Conservation (phyloP, 257 asterid genomes). For the Nicotiana tabacum region DNA sequence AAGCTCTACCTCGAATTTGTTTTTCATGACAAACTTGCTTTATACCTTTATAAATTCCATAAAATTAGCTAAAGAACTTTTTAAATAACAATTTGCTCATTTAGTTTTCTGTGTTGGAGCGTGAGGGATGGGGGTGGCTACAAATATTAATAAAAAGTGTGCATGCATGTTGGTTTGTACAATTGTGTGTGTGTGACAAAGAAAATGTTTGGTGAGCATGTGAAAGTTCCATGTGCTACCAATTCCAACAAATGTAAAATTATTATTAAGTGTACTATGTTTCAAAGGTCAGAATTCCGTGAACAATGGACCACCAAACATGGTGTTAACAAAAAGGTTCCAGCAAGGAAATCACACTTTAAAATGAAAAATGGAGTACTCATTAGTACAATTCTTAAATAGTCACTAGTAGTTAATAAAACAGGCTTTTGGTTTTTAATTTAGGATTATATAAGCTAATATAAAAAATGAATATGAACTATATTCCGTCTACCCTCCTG, state of each 20-base stretch:
- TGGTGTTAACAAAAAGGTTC: neutral
- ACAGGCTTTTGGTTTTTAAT: too few species aligned
- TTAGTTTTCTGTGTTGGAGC: neutral
- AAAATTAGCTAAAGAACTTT: too few species aligned
- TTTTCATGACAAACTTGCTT: too few species aligned
- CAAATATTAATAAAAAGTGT: slow-evolving; percentile 2
- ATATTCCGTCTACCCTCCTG: neutral
- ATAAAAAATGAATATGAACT: too few species aligned
- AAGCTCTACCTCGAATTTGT: too few species aligned
- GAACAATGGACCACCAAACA: neutral
- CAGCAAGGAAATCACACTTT: neutral
- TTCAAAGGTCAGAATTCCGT: slow-evolving; percentile 16
- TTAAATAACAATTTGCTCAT: too few species aligned
- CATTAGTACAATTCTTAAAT: too few species aligned
- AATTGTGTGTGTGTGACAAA: neutral
- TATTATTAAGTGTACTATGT: slow-evolving; percentile 12
- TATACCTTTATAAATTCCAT: too few species aligned
- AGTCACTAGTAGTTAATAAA: too few species aligned
- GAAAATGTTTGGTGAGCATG: slow-evolving; percentile 16
- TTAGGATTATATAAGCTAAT: too few species aligned
- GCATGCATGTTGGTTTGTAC: slow-evolving; percentile 1
- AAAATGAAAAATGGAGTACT: neutral
- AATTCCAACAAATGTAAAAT: slow-evolving; percentile 16
- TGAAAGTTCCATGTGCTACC: slow-evolving; percentile 35
- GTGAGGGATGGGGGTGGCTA: slow-evolving; percentile 6